phyloP scores from a whole-genome alignment of 2,329 filamentous ascomycete species.

The Diaporthe aspalathi region DNA sequence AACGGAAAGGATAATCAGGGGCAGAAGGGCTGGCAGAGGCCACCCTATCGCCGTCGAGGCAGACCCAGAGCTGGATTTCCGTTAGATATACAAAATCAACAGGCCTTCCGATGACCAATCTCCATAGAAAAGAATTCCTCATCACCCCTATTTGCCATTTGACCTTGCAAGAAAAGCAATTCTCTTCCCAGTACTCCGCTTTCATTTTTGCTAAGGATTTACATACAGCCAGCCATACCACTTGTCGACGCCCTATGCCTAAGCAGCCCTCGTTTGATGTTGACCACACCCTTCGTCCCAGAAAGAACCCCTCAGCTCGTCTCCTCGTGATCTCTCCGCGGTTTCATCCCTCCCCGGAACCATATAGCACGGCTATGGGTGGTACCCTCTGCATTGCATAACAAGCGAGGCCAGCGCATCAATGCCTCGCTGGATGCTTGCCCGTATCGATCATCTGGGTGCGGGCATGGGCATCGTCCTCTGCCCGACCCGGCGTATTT shows the following conservation, averaged over 20 bases:
- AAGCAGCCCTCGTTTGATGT: background rate
- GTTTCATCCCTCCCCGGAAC: background rate
- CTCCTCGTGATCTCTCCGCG: background rate
- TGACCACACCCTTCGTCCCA: background rate
- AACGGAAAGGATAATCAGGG: constrained; percentile 61
- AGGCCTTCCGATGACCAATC: background rate
- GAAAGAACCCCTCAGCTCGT: no score
- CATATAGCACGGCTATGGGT: no score
- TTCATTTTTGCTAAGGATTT: background rate
- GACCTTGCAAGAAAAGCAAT: no score
- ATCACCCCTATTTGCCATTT: no score
- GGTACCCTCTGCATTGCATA: background rate
- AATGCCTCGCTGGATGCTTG: background rate
- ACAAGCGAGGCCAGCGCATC: constrained; percentile 3
- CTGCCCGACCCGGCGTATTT: background rate
- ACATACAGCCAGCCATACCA: background rate
- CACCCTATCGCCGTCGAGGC: constrained; percentile 62
- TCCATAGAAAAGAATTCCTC: background rate
- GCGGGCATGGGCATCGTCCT: background rate
- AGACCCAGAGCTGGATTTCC: constrained; percentile 43
- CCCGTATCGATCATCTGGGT: background rate
- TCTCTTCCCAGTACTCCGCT: no score
- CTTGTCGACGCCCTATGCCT: background rate
- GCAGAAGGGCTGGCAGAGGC: constrained; percentile 59
- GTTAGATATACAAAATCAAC: background rate